Evolutionary conservation across 129 eudicot species (phyloP).

Genomic region (Apium graveolens): DNA sequence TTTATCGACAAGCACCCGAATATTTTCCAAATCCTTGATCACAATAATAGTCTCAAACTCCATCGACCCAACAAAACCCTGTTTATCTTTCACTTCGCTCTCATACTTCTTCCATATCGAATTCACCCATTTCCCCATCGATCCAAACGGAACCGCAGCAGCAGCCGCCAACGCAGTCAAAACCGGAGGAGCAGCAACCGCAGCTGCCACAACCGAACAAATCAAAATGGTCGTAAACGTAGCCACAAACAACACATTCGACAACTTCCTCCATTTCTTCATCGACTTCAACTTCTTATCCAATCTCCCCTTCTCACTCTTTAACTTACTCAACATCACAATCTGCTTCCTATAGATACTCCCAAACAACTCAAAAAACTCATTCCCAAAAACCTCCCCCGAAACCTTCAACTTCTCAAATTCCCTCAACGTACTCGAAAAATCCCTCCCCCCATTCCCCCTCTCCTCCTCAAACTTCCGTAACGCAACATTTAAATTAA

Average conservation of each 20-base stretch:
- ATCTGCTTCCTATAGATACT: slow-evolving; percentile 36
- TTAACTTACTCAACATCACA: slow-evolving; percentile 41
- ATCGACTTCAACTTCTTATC: slow-evolving; percentile 42
- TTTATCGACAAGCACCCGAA: slow-evolving; percentile 39
- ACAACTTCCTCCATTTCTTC: slow-evolving; percentile 51
- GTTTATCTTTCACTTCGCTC: slow-evolving; percentile 40
- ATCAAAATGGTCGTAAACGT: slow-evolving; percentile 58
- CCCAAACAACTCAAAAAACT: slow-evolving; percentile 38
- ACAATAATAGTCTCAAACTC: slow-evolving; percentile 45
- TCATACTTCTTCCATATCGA: slow-evolving; percentile 66
- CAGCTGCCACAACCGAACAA: slow-evolving; percentile 78
- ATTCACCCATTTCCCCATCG: slow-evolving; percentile 72
- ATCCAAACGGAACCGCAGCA: slow-evolving; percentile 66
- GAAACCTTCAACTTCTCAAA: slow-evolving; percentile 35
- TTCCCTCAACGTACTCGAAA: slow-evolving; percentile 27
- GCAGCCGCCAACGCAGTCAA: slow-evolving; percentile 73
- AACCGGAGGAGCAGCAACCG: slow-evolving; percentile 62
- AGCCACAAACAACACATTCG: slow-evolving; percentile 51
- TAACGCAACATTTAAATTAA: slow-evolving; percentile 32
- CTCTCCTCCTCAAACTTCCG: slow-evolving; percentile 39
- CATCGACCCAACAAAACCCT: slow-evolving; percentile 47
- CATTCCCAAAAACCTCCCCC: slow-evolving; percentile 38
- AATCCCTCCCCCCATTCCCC: slow-evolving; percentile 11
- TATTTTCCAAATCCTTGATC: slow-evolving; percentile 54
- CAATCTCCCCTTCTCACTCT: slow-evolving; percentile 29